Base-by-base conservation (phyloP, 148 eudicot genomes). In the Nepenthes mirabilis region DNA sequence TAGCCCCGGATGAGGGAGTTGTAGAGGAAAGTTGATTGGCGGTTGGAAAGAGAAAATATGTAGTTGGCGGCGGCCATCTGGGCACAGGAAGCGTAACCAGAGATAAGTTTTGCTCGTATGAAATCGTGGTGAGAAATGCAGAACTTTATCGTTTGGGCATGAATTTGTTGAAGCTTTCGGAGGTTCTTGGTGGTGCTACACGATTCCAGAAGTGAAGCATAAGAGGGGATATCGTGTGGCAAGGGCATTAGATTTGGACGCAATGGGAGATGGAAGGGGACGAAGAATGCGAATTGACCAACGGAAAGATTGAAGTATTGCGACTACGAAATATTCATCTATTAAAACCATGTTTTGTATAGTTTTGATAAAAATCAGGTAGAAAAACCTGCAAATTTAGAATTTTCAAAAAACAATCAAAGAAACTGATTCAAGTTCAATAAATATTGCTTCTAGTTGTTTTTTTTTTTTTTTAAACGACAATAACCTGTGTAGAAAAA, bases 1-100 rank as follows among this genome's bases (percentile, higher is more conserved):
- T 69, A 77, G 37, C 79, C 81, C 53, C 77, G 69, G 37, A 82
- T 82, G 63, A 82, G 75, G 58, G 81, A 68, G 55, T 82, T 79
- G 72, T 63, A 82, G 37, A 74, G 72, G 58, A 82, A 82, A 36
- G 83, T 76, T 10, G 83, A 62, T 53, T 67, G 70, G 55, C 76
- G 75, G 13, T 76, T 76, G 36, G 72, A 67, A 45, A 50, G 63
- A 11, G 79, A 72, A 68, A 79, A 82, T 14, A 79, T 67, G 72
- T 57, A 57, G 34, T 64, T 59, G 59, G 87, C 83, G 43, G 74
- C 72, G 34, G 47, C 40, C 75, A 79, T 61, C 59, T 82, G 77
- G 14, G 68, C 57, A 53, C 81, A 79, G 9, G 77, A 47, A n/a
- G 81, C 49, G 68, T 82, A 82, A 11, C 75, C 65, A 2, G 79